Conservation (phyloP, 163 green algal species). For the Scenedesmus sp. region DNA sequence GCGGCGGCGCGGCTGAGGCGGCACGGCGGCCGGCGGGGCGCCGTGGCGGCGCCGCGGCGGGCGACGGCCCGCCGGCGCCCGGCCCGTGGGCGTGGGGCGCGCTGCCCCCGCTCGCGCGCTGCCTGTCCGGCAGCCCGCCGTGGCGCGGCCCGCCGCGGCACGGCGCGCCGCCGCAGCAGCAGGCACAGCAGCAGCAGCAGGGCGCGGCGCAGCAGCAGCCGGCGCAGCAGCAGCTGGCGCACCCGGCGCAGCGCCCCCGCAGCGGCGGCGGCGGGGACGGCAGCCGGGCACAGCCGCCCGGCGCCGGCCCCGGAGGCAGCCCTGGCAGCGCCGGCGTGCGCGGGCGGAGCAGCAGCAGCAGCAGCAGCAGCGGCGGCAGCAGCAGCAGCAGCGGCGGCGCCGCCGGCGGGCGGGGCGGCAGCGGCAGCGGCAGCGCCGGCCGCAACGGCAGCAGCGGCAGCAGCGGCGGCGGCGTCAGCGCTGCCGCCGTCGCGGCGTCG, state of each 20-base stretch:
- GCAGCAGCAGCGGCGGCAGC: not conserved
- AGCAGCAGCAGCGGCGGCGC: constrained; percentile 12
- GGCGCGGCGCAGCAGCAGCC: not conserved
- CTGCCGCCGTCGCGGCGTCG: too few relatives aligned
- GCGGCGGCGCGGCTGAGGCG: too few relatives aligned
- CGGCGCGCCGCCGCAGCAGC: not conserved
- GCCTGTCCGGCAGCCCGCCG: too few relatives aligned
- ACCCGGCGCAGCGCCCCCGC: not conserved
- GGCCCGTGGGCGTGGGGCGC: too few relatives aligned
- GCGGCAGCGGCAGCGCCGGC: not conserved
- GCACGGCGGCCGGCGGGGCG: too few relatives aligned
- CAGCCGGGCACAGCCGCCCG: not conserved
- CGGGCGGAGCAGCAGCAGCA: not conserved
- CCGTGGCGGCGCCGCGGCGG: too few relatives aligned
- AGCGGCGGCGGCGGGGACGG: not conserved
- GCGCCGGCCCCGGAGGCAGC: too few relatives aligned
- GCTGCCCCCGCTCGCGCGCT: too few relatives aligned
- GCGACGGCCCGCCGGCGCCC: too few relatives aligned
- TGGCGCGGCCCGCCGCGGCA: not conserved
- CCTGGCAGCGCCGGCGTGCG: not conserved
- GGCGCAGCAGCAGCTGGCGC: not conserved
- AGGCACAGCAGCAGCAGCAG: too few relatives aligned
- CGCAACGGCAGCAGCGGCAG: not conserved
- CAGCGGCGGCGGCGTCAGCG: not conserved
- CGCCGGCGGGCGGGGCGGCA: not conserved